Percentiles rank a stretch among this genome's conserved stretches.
These are phyloP conservation scores for Paramecium biaurelia DNA, from an alignment of 73 alveolate species.

Conservation along the genomic window DNA sequence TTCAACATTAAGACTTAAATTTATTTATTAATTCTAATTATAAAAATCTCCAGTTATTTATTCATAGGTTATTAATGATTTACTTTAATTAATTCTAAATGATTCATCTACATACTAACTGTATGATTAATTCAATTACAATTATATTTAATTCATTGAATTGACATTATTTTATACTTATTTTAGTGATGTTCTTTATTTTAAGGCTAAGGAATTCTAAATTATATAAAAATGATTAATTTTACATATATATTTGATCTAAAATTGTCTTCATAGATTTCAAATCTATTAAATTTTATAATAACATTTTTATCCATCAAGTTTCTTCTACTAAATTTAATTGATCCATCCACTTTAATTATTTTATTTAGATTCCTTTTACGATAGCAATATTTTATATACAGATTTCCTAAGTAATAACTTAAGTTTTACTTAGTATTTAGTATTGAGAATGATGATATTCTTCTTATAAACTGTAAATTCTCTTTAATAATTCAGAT, in stretches of 20 bases:
- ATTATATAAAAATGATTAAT: neutral
- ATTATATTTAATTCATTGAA: neutral
- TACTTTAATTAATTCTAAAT: neutral
- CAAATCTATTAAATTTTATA: neutral
- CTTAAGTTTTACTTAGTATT: neutral
- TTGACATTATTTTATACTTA: neutral
- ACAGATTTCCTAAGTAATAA: neutral
- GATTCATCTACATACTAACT: neutral
- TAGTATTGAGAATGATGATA: neutral
- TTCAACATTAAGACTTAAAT: neutral
- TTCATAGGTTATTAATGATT: neutral
- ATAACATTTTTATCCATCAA: neutral
- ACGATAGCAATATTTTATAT: neutral
- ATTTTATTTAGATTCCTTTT: neutral
- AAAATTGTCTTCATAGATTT: neutral
- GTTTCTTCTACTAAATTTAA: neutral
- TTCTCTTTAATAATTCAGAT: neutral
- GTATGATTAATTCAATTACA: neutral
- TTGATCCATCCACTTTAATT: neutral
- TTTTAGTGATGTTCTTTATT: neutral
- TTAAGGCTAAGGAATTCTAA: neutral
- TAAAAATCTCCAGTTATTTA: neutral
- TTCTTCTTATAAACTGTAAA: neutral
- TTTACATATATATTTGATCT: neutral
- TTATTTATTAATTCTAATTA: neutral